Base-by-base conservation (phyloP, 768 basidiomycete species). In the Lactifluus pinguis region DNA sequence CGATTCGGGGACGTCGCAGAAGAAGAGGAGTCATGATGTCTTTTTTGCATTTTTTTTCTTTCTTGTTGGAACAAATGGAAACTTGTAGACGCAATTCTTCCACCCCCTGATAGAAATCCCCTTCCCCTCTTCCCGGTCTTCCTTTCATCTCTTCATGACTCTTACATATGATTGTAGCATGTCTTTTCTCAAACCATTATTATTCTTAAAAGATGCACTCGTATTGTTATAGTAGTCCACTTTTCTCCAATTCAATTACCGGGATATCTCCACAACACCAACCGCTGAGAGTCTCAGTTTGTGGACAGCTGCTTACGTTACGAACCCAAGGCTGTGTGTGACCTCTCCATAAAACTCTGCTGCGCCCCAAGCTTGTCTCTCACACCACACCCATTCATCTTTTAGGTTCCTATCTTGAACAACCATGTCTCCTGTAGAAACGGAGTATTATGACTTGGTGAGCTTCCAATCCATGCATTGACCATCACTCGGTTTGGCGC, bases 391-490 rank as follows among this genome's bases (percentile, higher is more conserved):
- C 52, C 29, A 2, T 15, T 48, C 29, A 2, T 34, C n/a, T 4
- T 4, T 45, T n/a, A 6, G 6, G n/a, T 15, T 17, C 10, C 15
- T 44, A 6, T 3, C 8, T 39, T 49, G 4, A 55, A 34, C 10
- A 51, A 53, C 32, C 32, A 92, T 92, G 89, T 78, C 86, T n/a
- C 90, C 90, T n/a, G 83, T 92, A 19, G 91, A 93, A 69, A 91
- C 89, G 13, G 87, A 87, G 69, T 94, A 90, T 72, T 95, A 94
- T 73, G 89, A 92, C 72, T 68, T 92, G 72, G 89, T 61, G 19
- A 57, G 15, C 45, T 42, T 15, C 17, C 17, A 42, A 42, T 39
- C 32, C 32, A 39, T 13, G 25, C 38, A 14, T 14, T 39, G 13
- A 11, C 38, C 38, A 2, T 25, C 25, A 13, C 38, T 34, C 9